phyloP scores from a whole-genome alignment of 257 asterid genomes.

The Nicotiana sylvestris region DNA sequence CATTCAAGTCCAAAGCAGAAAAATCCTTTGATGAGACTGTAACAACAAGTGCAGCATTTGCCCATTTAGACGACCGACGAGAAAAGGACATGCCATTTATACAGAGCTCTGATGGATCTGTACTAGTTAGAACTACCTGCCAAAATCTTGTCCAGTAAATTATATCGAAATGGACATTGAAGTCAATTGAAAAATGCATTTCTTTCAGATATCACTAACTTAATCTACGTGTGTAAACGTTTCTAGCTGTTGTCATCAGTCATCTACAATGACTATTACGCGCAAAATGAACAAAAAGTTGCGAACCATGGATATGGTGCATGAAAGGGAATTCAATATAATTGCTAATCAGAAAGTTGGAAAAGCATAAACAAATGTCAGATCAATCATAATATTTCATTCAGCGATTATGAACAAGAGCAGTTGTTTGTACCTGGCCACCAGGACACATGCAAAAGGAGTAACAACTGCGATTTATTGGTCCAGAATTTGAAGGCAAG shows the following conservation, averaged over 20 bases:
- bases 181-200: not conserved
- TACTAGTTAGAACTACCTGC: slow-evolving; percentile 94
- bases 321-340: not conserved
- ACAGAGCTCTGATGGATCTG: slow-evolving; percentile 85
- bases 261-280: not conserved
- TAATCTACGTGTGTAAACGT: not conserved
- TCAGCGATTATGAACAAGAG: not conserved
- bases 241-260: not conserved
- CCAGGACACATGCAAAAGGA: slow-evolving; percentile 99
- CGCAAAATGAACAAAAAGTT: not conserved
- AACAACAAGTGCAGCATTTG: slow-evolving; percentile 88
- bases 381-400: not conserved
- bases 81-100: slow-evolving; percentile 96
- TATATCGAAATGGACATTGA: not conserved
- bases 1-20: slow-evolving; percentile 47
- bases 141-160: slow-evolving; percentile 20
- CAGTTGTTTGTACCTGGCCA: slow-evolving; percentile 61
- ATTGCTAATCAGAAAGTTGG: not conserved
- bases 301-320: not conserved
- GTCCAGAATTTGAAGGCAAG: slow-evolving; percentile 28
- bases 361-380: not conserved
- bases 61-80: slow-evolving; percentile 89
- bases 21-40: slow-evolving; percentile 73
- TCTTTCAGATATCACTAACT: not conserved
- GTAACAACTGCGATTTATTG: slow-evolving; percentile 62